Base-by-base conservation (phyloP, 2,329 filamentous ascomycete genomes). In the Neonectria coccinea region DNA sequence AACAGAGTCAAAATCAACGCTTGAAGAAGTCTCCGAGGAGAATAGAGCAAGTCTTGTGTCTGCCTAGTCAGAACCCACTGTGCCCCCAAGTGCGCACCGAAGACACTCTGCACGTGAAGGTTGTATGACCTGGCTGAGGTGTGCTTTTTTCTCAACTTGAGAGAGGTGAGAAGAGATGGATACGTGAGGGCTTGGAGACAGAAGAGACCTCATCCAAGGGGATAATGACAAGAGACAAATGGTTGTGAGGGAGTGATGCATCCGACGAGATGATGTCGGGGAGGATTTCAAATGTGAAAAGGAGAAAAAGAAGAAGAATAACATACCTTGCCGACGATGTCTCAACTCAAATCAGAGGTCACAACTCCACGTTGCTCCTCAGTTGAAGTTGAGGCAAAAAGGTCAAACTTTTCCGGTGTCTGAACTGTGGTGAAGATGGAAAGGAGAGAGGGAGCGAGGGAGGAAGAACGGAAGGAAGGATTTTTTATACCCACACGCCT, bases 361-460 rank as follows among this genome's bases (percentile, higher is more conserved):
- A 62, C 62, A 68, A 60, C 67, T 64, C 55, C n/a, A 60, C 31
- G 67, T 27, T 70, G 58, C 54, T 70, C 45, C 62, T 62, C 61
- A 36, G 5, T 16, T 39, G 63, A 48, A 45, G 20, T 57, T 31
- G 42, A 65, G 45, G 25, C 11, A 44, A 51, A 25, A 45, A 53
- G 39, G 47, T 25, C 33, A 62, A 33, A 27, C 25, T 25, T 51
- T 61, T 20, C n/a, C n/a, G 14, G n/a, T 47, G 27, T 12, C 48
- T 51, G 41, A 42, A 50, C 29, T 12, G 33, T 47, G 36, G 50
- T 50, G 56, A 59, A 33, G 56, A 51, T 59, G 57, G 57, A 44
- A 55, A 59, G 59, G 53, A 52, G 45, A 22, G 14, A 64, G 33
- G 39, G 45, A 44, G 55, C 59, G 56, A 36, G 18, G n/a, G 20